Evolutionary conservation across 192 early-diverging fungal genomes (phyloP).

Genomic region (Entrophospora sp.): DNA sequence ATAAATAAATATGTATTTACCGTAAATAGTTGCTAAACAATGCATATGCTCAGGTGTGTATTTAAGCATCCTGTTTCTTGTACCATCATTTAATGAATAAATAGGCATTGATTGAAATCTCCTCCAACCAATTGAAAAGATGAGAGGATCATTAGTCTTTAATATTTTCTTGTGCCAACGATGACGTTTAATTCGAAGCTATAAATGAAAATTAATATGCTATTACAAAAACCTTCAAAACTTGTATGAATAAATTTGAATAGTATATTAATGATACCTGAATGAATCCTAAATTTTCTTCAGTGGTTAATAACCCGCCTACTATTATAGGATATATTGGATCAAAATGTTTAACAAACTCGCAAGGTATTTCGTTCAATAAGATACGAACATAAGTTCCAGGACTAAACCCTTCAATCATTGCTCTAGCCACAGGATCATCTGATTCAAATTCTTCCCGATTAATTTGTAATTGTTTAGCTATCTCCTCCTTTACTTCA

Average conservation of each 20-base stretch:
- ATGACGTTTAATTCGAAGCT: constrained; percentile 94
- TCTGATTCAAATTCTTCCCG: constrained; percentile 82
- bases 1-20: too few species aligned
- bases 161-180: constrained; percentile 93
- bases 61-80: constrained; percentile 95
- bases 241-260: background rate
- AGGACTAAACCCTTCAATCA: constrained; percentile 88
- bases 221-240: background rate
- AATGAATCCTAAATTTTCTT: constrained; percentile 91
- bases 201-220: background rate
- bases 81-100: constrained; percentile 87
- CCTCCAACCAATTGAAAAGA: constrained; percentile 97
- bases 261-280: constrained; percentile 39
- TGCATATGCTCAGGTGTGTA: constrained; percentile 99
- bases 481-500: constrained; percentile 79
- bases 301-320: constrained; percentile 79
- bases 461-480: constrained; percentile 75
- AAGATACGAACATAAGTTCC: constrained; percentile 92
- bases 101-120: constrained; percentile 95
- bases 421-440: constrained; percentile 56
- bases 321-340: constrained; percentile 85
- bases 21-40: constrained; percentile 91
- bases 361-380: constrained; percentile 82
- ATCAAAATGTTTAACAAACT: constrained; percentile 91
- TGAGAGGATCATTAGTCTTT: constrained; percentile 96